phyloP scores from a whole-genome alignment of 2,329 filamentous ascomycete genomes.

The Lachnellula occidentalis region DNA sequence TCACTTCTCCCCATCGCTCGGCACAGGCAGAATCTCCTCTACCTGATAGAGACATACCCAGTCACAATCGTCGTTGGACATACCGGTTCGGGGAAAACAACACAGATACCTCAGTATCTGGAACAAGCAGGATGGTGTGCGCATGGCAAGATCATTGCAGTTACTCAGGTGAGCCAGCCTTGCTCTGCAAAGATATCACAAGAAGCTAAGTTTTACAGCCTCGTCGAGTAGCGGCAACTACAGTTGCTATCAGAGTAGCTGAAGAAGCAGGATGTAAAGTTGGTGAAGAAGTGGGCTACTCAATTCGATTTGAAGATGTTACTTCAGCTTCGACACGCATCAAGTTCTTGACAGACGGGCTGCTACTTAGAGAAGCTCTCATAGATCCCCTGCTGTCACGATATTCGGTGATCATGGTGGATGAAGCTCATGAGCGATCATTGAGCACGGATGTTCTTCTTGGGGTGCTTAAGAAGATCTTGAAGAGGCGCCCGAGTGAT shows the following conservation, averaged over 20 bases:
- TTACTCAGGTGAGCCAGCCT: slow-evolving; percentile 70
- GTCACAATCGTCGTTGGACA: slow-evolving; percentile 90
- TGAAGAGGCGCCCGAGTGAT: slow-evolving; percentile 66
- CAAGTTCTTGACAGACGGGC: slow-evolving; percentile 92
- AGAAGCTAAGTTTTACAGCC: slow-evolving; percentile 49
- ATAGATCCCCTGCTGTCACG: slow-evolving; percentile 86
- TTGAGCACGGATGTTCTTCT: slow-evolving; percentile 88
- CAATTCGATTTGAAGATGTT: slow-evolving; percentile 86
- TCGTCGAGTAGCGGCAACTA: slow-evolving; percentile 83
- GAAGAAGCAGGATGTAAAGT: slow-evolving; percentile 82
- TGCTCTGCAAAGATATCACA: neutral
- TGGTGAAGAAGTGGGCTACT: slow-evolving; percentile 89
- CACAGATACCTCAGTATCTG: slow-evolving; percentile 88
- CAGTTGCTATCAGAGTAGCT: slow-evolving; percentile 81
- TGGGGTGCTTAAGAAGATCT: slow-evolving; percentile 86
- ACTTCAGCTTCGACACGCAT: slow-evolving; percentile 81
- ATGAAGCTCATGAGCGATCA: slow-evolving; percentile 92
- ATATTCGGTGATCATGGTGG: slow-evolving; percentile 96
- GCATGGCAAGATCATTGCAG: slow-evolving; percentile 74
- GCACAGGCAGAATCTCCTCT: slow-evolving; percentile 73
- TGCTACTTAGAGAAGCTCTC: slow-evolving; percentile 85
- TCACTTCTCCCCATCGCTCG: slow-evolving; percentile 81
- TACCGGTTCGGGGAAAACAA: slow-evolving; percentile 93
- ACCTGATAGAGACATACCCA: slow-evolving; percentile 76
- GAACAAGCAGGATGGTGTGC: slow-evolving; percentile 84